Evolutionary conservation across 1,284 basidiomycete species (phyloP), one percentile per base, ranked within the genome.

Genomic region (Coniophora puteana): DNA sequence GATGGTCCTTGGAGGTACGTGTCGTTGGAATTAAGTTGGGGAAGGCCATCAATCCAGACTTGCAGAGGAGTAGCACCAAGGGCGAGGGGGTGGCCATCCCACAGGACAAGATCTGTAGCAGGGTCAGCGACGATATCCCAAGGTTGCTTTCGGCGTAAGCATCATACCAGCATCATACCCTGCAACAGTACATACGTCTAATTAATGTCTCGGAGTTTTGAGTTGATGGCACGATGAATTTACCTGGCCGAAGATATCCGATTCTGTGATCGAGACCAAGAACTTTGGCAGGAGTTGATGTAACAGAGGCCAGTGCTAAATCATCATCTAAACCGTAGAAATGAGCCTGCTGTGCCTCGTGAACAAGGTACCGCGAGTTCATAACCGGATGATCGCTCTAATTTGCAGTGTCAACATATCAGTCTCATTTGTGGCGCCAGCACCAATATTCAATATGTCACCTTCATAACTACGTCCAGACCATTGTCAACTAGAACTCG

Each of bases 261-360:
- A 96, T 69, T 22, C 93, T 75, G 59, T 96, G 90, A 44, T 82
- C 83, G 43, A 88, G 67, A 2, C 92, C 93, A 45, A 91, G 68
- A 2, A 83, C 73, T 27, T 71, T 73, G 1, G 93, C 91, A 2
- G 93, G 82, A 10, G 82, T 85, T 1, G 83, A 79, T 0, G 82
- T 95, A 12, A 95, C 83, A 3, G 88, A 71, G 3, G 81, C 71
- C 8, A 93, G 62, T 4, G 85, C 83, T 20, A 83, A 60, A 48
- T 82, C 68, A 10, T 65, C 60, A 1, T 74, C 59, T 26, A 86
- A 64, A 10, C 81, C 80, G 51, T 80, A 94, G 57, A 86, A 86
- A 55, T 93, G 82, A 2, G 87, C 90, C 58, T 93, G 89, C 43
- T 90, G 88, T 0, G 93, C 92, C 62, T 96, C 92, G 54, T 82